Conservation (phyloP, 768 basidiomycete genomes). For the Phylloporus arenicola region DNA sequence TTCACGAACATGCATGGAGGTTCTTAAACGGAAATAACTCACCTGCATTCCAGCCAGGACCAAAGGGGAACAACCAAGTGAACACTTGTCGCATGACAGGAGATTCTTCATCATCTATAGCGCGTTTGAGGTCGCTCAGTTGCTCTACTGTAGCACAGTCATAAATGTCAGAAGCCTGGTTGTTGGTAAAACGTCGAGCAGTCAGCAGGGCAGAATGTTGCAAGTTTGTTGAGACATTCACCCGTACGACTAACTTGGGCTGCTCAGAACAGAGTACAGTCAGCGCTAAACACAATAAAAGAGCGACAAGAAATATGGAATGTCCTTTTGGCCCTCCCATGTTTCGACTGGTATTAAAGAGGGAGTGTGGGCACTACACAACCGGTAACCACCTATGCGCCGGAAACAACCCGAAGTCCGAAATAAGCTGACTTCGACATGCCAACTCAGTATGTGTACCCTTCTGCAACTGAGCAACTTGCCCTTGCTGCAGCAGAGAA, state of each 20-base stretch:
- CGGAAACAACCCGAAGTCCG: slow-evolving; percentile 26
- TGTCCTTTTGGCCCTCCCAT: slow-evolving; percentile 18
- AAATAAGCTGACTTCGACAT: background rate
- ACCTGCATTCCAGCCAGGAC: slow-evolving; percentile 83
- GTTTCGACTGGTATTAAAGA: background rate
- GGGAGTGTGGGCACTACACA: background rate
- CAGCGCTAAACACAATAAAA: slow-evolving; percentile 35
- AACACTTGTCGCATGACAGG: slow-evolving; percentile 79
- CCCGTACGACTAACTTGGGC: slow-evolving; percentile 27
- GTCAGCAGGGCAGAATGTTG: slow-evolving; percentile 3
- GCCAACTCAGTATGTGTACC: slow-evolving; percentile 34
- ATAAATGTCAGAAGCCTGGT: slow-evolving; percentile 41
- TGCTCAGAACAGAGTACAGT: slow-evolving; percentile 17
- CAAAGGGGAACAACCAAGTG: slow-evolving; percentile 80
- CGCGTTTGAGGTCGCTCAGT: slow-evolving; percentile 55
- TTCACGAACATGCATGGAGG: slow-evolving; percentile 19
- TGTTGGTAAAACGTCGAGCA: slow-evolving; percentile 6
- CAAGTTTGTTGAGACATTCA: slow-evolving; percentile 16
- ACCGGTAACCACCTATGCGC: background rate
- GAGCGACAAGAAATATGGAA: slow-evolving; percentile 36
- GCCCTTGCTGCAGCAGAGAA: slow-evolving; percentile 56
- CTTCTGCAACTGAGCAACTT: slow-evolving; percentile 45
- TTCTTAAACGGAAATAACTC: slow-evolving; percentile 9
- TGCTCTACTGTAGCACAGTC: slow-evolving; percentile 38
- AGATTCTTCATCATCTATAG: slow-evolving; percentile 59